Percentiles rank a stretch among this genome's conserved stretches.
Conservation (phyloP, 208 protist genomes). For the Leishmania lainsoni region DNA sequence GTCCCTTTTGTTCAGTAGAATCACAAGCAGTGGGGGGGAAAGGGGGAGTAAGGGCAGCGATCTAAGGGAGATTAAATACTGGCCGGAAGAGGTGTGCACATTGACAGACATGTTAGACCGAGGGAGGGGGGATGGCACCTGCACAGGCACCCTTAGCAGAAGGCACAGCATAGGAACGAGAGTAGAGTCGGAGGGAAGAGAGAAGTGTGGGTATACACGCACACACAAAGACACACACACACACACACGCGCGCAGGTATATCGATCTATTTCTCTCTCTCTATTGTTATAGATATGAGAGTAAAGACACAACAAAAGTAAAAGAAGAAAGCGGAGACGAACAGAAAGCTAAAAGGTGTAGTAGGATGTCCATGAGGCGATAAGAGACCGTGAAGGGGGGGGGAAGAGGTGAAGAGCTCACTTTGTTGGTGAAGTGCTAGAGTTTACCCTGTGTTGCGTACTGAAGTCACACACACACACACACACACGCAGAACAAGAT, state of each 20-base stretch:
- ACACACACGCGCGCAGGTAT: no score
- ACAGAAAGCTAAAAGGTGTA: neutral
- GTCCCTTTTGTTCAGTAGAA: neutral
- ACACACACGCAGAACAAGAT: neutral
- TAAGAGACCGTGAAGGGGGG: neutral
- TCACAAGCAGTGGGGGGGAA: no score
- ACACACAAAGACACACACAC: no score
- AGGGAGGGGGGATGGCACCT: neutral
- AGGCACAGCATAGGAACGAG: neutral
- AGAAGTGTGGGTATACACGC: neutral
- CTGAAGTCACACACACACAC: constrained; percentile 9
- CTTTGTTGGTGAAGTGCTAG: neutral
- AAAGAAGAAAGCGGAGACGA: neutral
- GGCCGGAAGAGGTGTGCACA: no score
- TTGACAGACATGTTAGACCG: no score
- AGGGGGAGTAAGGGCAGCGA: no score
- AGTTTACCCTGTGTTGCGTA: no score
- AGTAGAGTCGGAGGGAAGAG: neutral
- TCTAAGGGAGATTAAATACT: no score
- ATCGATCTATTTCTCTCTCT: no score
- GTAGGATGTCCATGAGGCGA: neutral
- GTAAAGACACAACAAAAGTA: neutral
- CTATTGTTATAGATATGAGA: neutral
- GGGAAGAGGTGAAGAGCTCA: neutral
- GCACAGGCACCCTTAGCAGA: neutral